A percentile compares a stretch with the other conserved stretches of the same genome.
phyloP scores from a whole-genome alignment of 1,284 basidiomycete species.

The Leccinum subrobustum region DNA sequence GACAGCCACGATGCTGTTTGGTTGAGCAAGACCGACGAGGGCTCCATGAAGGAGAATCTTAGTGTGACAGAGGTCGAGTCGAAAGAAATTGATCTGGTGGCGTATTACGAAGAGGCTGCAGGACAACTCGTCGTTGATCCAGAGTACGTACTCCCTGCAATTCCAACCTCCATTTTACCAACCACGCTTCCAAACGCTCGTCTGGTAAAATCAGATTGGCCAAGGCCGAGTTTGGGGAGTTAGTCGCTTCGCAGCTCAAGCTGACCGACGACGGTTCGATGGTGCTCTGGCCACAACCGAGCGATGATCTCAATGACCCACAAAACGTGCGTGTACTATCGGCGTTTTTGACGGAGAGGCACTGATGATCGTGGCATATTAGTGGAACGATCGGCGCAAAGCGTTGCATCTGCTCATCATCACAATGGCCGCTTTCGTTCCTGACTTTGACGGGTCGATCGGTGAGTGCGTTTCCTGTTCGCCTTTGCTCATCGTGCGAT shows the following conservation, averaged over 20 bases:
- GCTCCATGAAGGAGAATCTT: slow-evolving; percentile 1
- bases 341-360: neutral
- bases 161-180: neutral
- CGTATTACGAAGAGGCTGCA: slow-evolving; percentile 54
- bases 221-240: slow-evolving; percentile 48
- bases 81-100: slow-evolving; percentile 41
- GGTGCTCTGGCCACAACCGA: slow-evolving; percentile 57
- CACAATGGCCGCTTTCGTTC: slow-evolving; percentile 51
- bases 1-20: neutral
- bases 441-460: slow-evolving; percentile 54
- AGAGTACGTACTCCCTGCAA: slow-evolving; percentile 37
- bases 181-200: neutral
- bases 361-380: neutral
- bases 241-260: slow-evolving; percentile 46
- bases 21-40: neutral
- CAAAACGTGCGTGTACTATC: slow-evolving; percentile 43
- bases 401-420: slow-evolving; percentile 46
- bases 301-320: slow-evolving; percentile 51
- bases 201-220: slow-evolving; percentile 44
- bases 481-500: too few relatives aligned
- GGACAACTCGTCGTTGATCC: slow-evolving; percentile 65
- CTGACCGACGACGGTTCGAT: slow-evolving; percentile 46
- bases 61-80: neutral
- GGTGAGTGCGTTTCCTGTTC: slow-evolving; percentile 30
- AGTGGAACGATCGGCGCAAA: slow-evolving; percentile 48